Base-by-base conservation (phyloP, 768 basidiomycete genomes). In the Kwoniella bestiolae region DNA sequence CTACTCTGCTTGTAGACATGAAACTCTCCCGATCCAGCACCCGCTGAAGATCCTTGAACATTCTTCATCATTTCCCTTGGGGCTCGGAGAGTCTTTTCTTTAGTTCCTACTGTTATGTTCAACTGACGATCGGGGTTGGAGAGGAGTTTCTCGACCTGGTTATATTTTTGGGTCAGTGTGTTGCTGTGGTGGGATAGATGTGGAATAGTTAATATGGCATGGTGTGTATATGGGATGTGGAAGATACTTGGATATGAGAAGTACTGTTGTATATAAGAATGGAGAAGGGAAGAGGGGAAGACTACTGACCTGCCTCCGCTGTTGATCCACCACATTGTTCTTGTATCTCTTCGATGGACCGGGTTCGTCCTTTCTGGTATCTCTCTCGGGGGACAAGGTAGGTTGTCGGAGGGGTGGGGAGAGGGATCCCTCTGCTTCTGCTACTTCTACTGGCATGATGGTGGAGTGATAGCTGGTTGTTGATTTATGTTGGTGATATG, bases 1-100 rank as follows among this genome's bases (percentile, higher is more conserved):
- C 96, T 84, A 69, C 89, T 88, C 18, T 95, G 94, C 79, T 98
- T 98, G 84, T 98, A 99, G 0, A 99, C 96, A 79, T 99, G 96
- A 77, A 98, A 97, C 81, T 95, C 94, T 46, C 95, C 95, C 62
- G 91, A 92, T 56, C 96, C 96, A 18, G 96, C 96, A 49, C 95
- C 96, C 6, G 96, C 94, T 80, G 91, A 92, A 16, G 92, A 94
- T 0, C 96, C 96, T 81, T 97, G 94, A 6, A 99, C 95, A 73
- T 98, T 98, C 86, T 96, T 97, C 91, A 99, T 97, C 82, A 83
- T 84, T 68, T 85, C 96, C 21, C 93, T 84, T 31, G 74, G 71
- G 2, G 68, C 65, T 51, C 68, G 23, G 14, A 97, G 84, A 0
- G 84, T 85, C 83, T 91, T 94, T 68, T 91, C 90, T 80, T 91